A percentile compares a stretch with the other conserved stretches of the same genome.
Evolutionary conservation across 75 land plant species (phyloP).

Genomic region (Cunninghamia lanceolata): DNA sequence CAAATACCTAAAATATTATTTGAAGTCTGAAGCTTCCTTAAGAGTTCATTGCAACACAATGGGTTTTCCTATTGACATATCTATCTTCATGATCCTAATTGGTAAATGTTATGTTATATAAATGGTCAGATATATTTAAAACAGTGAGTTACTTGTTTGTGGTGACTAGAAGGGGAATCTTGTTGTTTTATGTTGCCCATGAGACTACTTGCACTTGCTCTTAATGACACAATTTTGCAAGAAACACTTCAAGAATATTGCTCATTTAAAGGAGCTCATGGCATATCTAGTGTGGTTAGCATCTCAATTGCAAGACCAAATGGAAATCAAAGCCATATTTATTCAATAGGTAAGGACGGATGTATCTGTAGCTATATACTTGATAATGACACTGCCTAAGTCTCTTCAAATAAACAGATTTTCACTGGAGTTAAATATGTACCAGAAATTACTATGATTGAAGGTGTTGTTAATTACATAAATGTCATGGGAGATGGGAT

Average conservation of each 20-base stretch:
- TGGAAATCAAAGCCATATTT: no score
- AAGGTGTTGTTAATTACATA: conserved; percentile 37
- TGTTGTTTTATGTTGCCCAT: conserved; percentile 39
- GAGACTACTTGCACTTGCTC: conserved; percentile 9
- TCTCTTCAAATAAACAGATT: conserved; percentile 23
- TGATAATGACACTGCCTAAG: conserved; percentile 13
- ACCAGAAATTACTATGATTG: conserved; percentile 66
- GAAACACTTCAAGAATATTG: conserved; percentile 25
- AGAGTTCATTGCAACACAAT: no score
- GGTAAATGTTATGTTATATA: no score
- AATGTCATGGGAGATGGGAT: no score
- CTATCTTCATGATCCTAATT: no score
- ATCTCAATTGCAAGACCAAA: conserved; percentile 33
- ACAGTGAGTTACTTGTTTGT: no score
- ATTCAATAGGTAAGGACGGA: conserved; percentile 97
- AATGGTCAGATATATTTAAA: no score
- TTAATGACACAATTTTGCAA: conserved; percentile 6
- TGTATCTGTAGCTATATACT: conserved; percentile 76
- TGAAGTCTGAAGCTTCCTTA: background rate
- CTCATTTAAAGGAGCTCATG: conserved; percentile 96
- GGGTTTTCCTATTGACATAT: background rate
- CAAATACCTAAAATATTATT: background rate
- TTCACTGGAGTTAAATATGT: conserved; percentile 85
- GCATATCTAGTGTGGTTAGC: conserved; percentile 81
- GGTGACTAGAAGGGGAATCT: no score